Percentiles rank a stretch among this genome's conserved stretches.
Conservation (phyloP, 1,139 yeast genomes). For the Nadsonia commutata region DNA sequence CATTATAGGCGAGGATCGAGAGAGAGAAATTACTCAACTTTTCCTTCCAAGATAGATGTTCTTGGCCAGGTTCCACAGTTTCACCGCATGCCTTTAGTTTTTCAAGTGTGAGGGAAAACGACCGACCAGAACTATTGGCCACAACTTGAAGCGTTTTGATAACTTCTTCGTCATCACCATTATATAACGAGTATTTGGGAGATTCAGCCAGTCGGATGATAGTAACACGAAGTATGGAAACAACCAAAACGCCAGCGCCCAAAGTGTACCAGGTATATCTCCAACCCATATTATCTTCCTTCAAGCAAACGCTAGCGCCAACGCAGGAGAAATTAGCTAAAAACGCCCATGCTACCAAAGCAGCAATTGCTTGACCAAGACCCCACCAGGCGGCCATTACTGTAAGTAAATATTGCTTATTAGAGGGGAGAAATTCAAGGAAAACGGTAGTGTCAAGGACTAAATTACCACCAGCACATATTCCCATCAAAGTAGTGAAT, state of each 20-base stretch:
- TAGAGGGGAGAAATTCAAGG: constrained; percentile 41
- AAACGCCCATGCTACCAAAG: constrained; percentile 42
- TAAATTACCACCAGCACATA: constrained; percentile 43
- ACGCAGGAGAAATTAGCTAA: constrained; percentile 36
- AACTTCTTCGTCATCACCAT: constrained; percentile 38
- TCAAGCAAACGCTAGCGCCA: constrained; percentile 28
- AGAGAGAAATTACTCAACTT: constrained; percentile 6
- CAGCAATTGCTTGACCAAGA: constrained; percentile 43
- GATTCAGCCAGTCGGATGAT: constrained; percentile 38
- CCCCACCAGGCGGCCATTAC: constrained; percentile 51
- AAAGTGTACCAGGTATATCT: constrained; percentile 41
- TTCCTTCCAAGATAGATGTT: not conserved
- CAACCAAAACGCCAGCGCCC: constrained; percentile 36
- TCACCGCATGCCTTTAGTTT: no score
- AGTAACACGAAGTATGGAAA: constrained; percentile 34
- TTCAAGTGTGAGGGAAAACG: constrained; percentile 23
- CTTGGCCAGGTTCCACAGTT: constrained; percentile 12
- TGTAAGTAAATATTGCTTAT: constrained; percentile 39
- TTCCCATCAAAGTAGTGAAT: constrained; percentile 32
- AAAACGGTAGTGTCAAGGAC: constrained; percentile 48
- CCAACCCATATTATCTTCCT: constrained; percentile 42
- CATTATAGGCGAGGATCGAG: no score
- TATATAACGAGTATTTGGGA: constrained; percentile 40
- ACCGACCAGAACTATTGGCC: constrained; percentile 14
- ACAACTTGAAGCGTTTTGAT: constrained; percentile 13